These are phyloP conservation scores for Neopestalotiopsis clavispora DNA, from an alignment of 2,329 filamentous ascomycete species.

Conservation along the genomic window DNA sequence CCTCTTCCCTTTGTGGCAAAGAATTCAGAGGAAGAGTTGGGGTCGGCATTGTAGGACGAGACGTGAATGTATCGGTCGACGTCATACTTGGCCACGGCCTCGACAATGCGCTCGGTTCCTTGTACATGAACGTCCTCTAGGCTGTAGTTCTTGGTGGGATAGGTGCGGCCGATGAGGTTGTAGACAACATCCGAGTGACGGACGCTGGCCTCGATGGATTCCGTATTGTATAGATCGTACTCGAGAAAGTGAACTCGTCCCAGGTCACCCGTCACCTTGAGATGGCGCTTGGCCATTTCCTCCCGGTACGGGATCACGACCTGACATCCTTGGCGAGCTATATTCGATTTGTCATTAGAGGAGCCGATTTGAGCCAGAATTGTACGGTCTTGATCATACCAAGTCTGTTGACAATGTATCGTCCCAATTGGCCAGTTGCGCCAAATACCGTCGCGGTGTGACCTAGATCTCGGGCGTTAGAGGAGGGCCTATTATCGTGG, in stretches of 20 bases:
- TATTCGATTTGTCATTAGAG: constrained; percentile 31
- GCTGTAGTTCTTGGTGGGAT: constrained; percentile 97
- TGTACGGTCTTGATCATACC: constrained; percentile 49
- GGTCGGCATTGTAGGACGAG: constrained; percentile 89
- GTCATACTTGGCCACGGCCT: constrained; percentile 97
- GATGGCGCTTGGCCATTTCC: constrained; percentile 96
- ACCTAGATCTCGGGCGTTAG: constrained; percentile 55
- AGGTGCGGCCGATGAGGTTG: constrained; percentile 92
- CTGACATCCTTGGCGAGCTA: constrained; percentile 91
- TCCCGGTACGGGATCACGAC: constrained; percentile 94
- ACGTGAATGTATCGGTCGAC: constrained; percentile 96
- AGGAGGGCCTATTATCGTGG: not conserved
- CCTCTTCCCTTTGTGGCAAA: constrained; percentile 88
- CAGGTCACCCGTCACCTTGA: constrained; percentile 95
- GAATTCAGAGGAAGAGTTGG: constrained; percentile 84
- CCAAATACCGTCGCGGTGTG: constrained; percentile 98
- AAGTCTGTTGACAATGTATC: constrained; percentile 96
- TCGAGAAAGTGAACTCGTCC: constrained; percentile 90
- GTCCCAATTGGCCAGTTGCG: constrained; percentile 91
- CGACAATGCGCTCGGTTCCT: constrained; percentile 87
- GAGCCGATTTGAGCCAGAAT: constrained; percentile 19
- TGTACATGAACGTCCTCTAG: constrained; percentile 93
- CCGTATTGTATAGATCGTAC: constrained; percentile 92
- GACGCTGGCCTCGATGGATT: constrained; percentile 95
- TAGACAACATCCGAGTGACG: constrained; percentile 97